phyloP scores from a whole-genome alignment of 2,329 filamentous ascomycete genomes.

The Delphinella strobiligena region DNA sequence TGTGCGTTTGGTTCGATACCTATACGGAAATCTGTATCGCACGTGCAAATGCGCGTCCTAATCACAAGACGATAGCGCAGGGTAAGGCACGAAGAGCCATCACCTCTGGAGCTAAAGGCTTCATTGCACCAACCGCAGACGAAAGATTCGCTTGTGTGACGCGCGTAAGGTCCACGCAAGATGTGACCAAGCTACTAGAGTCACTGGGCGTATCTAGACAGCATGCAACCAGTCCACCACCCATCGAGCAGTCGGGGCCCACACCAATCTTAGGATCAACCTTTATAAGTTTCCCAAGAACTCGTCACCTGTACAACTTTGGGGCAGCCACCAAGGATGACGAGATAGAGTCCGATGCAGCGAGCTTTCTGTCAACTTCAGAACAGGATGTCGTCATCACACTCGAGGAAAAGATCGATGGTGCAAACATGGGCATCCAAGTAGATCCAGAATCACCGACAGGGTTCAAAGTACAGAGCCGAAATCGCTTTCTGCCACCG shows the following conservation, averaged over 20 bases:
- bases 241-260: background rate
- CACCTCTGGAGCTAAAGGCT: constrained; percentile 3
- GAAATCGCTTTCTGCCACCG: constrained; percentile 6
- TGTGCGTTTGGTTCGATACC: constrained; percentile 6
- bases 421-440: constrained; percentile 10
- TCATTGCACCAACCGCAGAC: constrained; percentile 1
- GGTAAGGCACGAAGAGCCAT: constrained; percentile 6
- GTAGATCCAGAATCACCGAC: background rate
- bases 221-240: background rate
- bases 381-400: background rate
- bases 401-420: constrained; percentile 10
- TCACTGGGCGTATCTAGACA: background rate
- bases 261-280: background rate
- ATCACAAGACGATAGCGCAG: constrained; percentile 8
- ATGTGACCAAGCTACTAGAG: background rate
- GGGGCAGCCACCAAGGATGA: constrained; percentile 8
- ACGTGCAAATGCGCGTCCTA: constrained; percentile 6
- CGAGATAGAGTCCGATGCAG: constrained; percentile 1
- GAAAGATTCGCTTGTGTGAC: constrained; percentile 7
- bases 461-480: constrained; percentile 7
- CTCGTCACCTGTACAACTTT: constrained; percentile 8
- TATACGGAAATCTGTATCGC: constrained; percentile 2
- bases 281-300: constrained; percentile 9
- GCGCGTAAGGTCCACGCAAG: constrained; percentile 4
- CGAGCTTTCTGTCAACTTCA: constrained; percentile 1